phyloP scores from a whole-genome alignment of 306 rosid species.

The Erythrophleum fordii region DNA sequence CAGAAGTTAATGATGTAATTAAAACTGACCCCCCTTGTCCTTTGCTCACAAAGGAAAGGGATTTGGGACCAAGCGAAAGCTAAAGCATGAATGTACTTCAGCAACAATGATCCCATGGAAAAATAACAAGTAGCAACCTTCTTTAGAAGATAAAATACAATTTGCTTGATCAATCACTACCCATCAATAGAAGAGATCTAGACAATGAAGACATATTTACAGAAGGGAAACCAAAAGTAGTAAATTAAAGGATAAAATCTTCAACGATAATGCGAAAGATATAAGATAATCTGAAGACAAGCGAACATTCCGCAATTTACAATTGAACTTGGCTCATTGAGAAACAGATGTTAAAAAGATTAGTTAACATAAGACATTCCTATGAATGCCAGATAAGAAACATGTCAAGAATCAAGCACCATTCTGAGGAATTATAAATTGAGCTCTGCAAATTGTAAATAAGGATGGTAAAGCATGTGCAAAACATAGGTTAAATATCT shows the following conservation, averaged over 20 bases:
- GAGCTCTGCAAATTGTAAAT: conserved; percentile 10
- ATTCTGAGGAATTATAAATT: conserved; percentile 11
- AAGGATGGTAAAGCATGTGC: conserved; percentile 1
- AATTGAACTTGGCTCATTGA: neutral
- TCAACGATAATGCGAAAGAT: neutral
- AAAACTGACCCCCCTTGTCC: no score
- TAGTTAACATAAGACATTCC: neutral
- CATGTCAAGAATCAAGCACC: conserved; percentile 21
- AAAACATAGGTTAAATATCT: neutral
- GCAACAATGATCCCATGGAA: no score
- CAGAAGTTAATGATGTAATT: no score
- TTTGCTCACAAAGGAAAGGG: no score
- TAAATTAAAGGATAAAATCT: conserved; percentile 21
- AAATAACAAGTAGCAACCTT: no score
- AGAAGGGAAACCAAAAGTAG: neutral
- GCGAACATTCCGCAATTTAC: neutral
- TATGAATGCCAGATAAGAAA: neutral
- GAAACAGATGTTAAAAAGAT: neutral
- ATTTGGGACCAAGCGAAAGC: neutral
- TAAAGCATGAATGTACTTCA: neutral
- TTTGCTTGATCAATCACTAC: no score
- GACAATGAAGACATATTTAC: neutral
- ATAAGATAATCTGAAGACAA: neutral
- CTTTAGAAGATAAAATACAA: no score
- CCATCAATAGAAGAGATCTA: no score